phyloP scores from a whole-genome alignment of 768 basidiomycete species.

The Suillus spraguei region DNA sequence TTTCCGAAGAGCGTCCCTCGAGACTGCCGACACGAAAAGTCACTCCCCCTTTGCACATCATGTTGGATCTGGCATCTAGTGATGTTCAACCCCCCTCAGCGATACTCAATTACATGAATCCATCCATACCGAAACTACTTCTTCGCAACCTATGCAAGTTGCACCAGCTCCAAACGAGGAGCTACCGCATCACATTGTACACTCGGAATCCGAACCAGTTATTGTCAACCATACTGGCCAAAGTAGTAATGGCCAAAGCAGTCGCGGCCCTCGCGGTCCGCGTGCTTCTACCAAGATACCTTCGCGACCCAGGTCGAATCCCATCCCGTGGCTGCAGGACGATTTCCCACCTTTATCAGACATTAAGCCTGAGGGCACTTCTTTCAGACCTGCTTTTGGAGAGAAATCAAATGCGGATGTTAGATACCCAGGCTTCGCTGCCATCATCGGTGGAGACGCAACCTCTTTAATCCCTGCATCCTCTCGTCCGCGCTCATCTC shows the following conservation, averaged over 20 bases:
- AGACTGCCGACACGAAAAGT: slow-evolving; percentile 33
- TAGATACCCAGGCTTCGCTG: slow-evolving; percentile 6
- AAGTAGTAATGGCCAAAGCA: slow-evolving; percentile 33
- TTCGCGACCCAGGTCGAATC: slow-evolving; percentile 24
- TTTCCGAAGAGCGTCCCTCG: slow-evolving; percentile 37
- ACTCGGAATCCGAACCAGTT: slow-evolving; percentile 10
- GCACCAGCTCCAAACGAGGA: slow-evolving; percentile 8
- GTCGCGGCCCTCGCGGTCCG: slow-evolving; percentile 47
- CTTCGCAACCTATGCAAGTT: slow-evolving; percentile 13
- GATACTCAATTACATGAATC: slow-evolving; percentile 26
- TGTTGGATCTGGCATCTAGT: slow-evolving; percentile 26
- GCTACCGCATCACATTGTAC: slow-evolving; percentile 5
- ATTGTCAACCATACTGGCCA: slow-evolving; percentile 20
- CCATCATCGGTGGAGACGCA: slow-evolving; percentile 11
- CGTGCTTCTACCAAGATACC: slow-evolving; percentile 38
- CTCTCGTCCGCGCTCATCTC: slow-evolving; percentile 7
- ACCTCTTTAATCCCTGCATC: neutral
- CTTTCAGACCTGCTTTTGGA: slow-evolving; percentile 11
- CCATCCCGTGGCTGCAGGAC: slow-evolving; percentile 22
- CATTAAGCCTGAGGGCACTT: slow-evolving; percentile 4
- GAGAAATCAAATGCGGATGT: slow-evolving; percentile 22
- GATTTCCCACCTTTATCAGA: slow-evolving; percentile 10
- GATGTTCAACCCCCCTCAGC: slow-evolving; percentile 16
- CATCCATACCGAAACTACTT: slow-evolving; percentile 14
- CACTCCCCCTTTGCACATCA: slow-evolving; percentile 31